Evolutionary conservation across 441 rosid genomes (phyloP), one percentile per base, ranked within the genome.

Genomic region (Populus hybrid): DNA sequence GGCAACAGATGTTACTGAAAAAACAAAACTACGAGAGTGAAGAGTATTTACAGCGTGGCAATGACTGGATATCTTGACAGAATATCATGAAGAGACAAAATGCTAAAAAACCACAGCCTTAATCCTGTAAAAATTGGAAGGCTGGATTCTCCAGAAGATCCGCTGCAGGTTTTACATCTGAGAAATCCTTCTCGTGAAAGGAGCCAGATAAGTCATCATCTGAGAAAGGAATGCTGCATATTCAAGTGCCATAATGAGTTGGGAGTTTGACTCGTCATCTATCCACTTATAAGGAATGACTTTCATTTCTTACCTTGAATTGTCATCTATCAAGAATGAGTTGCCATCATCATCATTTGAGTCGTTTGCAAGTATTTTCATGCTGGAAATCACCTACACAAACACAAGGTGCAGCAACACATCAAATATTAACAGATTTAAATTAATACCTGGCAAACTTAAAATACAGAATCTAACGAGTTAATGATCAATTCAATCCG

Each of bases 191-290:
- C 67, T 85, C 93, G 78, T 86, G 80, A 65, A 87, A 36, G 61
- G 89, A 82, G 72, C 72, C 66, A 8, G 87, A 76, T 20, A 92
- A 77, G n/a, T 93, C 97, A 6, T 90, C 97, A 11, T 83, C 80
- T 4, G 95, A 86, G 83, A 95, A 93, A 32, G 97, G 95, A 79
- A 92, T 90, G 84, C 99, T 95, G 90, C 90, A 85, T 57, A 73
- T 40, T 6, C 66, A 79, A 68, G 71, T 57, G 30, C 68, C 28
- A 81, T 26, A 81, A 38, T 65, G 21, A 70, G 50, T 67, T 70
- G 68, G 35, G 74, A 59, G 35, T n/a, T 16, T 59, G 46, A 24
- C 63, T 28, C 36, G 36, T 18, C 16, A 34, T 20, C 20, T 68
- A 28, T 63, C 71, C 50, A 10, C 68, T 53, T 18, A 36, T 46